These are phyloP conservation scores for Verticillium alfalfae DNA, from an alignment of 2,329 filamentous ascomycete species.

Conservation along the genomic window DNA sequence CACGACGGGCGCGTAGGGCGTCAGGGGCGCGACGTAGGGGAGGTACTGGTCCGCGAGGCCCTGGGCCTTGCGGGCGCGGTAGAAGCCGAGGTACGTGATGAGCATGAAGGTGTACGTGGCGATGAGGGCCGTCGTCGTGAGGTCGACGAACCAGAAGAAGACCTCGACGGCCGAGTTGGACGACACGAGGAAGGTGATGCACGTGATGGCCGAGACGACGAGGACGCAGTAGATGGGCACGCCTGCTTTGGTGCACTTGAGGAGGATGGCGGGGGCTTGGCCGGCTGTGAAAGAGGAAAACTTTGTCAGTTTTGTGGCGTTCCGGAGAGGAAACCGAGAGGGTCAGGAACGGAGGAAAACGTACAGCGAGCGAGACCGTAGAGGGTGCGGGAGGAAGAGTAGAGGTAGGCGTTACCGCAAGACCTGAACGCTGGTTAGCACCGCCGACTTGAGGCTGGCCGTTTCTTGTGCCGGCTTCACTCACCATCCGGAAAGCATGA, in stretches of 20 bases:
- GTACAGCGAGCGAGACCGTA: slow-evolving; percentile 39
- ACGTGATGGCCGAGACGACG: slow-evolving; percentile 22
- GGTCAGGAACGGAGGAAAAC: background rate
- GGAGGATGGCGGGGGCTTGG: slow-evolving; percentile 37
- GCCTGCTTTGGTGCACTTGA: slow-evolving; percentile 32
- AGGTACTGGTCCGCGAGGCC: slow-evolving; percentile 39
- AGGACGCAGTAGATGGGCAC: slow-evolving; percentile 34
- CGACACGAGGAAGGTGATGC: slow-evolving; percentile 31
- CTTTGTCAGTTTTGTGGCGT: slow-evolving; percentile 1
- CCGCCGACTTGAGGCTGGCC: background rate
- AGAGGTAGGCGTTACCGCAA: slow-evolving; percentile 45
- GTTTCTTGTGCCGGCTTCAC: background rate
- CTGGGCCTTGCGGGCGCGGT: slow-evolving; percentile 48
- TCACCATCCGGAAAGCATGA: slow-evolving; percentile 16
- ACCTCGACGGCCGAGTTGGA: slow-evolving; percentile 28
- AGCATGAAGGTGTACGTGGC: slow-evolving; percentile 51
- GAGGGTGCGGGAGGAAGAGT: slow-evolving; percentile 43
- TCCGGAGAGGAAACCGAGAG: background rate
- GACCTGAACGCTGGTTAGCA: slow-evolving; percentile 15
- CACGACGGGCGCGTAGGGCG: slow-evolving; percentile 47
- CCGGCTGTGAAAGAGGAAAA: slow-evolving; percentile 25
- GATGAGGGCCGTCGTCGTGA: slow-evolving; percentile 52
- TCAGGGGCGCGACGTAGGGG: slow-evolving; percentile 42
- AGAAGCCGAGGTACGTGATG: slow-evolving; percentile 38
- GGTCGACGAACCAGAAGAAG: slow-evolving; percentile 38